Conservation (phyloP, 495 filamentous ascomycete genomes). For the Penicillium mononematosum region DNA sequence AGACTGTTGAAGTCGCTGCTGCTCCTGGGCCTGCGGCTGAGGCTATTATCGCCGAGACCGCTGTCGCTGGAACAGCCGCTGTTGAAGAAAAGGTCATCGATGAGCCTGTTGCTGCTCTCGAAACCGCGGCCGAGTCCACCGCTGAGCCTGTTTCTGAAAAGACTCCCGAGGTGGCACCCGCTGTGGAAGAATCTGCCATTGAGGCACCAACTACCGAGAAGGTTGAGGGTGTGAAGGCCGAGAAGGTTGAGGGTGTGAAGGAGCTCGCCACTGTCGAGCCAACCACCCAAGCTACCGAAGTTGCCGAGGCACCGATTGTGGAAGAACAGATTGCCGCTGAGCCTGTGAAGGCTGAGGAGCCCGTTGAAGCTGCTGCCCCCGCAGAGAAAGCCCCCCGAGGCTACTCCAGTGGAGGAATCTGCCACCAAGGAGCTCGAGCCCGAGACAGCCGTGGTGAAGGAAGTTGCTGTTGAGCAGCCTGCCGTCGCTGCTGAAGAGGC, state of each 20-base stretch:
- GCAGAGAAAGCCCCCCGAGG: slow-evolving; percentile 1
- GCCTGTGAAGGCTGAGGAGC: slow-evolving; percentile 3
- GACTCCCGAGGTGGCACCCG: not conserved
- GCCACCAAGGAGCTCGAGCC: slow-evolving; percentile 3
- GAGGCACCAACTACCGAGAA: slow-evolving; percentile 1
- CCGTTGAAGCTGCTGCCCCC: slow-evolving; percentile 2
- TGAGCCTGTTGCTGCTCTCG: not conserved
- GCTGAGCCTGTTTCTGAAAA: slow-evolving; percentile 1
- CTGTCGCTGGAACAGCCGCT: slow-evolving; percentile 1
- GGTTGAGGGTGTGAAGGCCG: not conserved
- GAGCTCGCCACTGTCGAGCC: slow-evolving; percentile 6
- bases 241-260: slow-evolving; percentile 1
- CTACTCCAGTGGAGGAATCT: slow-evolving; percentile 7
- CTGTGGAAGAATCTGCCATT: not conserved
- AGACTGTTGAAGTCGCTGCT: slow-evolving; percentile 4
- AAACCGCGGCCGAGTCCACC: not conserved
- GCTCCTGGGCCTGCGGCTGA: not conserved
- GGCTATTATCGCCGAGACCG: slow-evolving; percentile 9
- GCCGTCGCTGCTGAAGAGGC: slow-evolving; percentile 5
- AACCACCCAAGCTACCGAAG: slow-evolving; percentile 4
- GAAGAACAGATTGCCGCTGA: slow-evolving; percentile 11
- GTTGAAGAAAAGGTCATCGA: slow-evolving; percentile 7
- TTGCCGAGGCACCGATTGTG: slow-evolving; percentile 5
- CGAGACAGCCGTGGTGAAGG: slow-evolving; percentile 15
- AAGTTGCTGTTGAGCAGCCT: slow-evolving; percentile 2